Evolutionary conservation across 2,329 filamentous ascomycete genomes (phyloP), one percentile per base, ranked within the genome.

Genomic region (Penicillium sumatraense): DNA sequence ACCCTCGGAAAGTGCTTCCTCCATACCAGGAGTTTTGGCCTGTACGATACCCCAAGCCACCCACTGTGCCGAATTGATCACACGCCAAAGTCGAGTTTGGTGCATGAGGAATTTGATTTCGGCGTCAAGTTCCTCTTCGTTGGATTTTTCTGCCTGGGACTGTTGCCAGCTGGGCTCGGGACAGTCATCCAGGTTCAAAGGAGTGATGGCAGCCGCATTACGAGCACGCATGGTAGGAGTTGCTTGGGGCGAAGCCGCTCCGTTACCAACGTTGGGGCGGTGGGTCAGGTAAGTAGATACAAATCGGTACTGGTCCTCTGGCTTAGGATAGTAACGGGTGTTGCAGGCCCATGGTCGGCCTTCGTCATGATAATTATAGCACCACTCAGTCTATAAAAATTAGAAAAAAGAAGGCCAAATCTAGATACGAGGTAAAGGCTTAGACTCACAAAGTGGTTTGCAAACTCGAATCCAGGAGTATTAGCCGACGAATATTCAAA

Each of bases 401-500:
- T 56, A 68, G 64, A 27, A 33, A 29, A 33, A 29, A 29, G 9
- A 3, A 24, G 11, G 11, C n/a, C 26, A 23, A 6, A 21, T 14
- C 16, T 6, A n/a, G 7, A 36, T 10, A 11, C 23, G 6, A 8
- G 14, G 18, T 13, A 8, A 3, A 42, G 11, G 23, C n/a, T 3
- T 33, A 16, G 29, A 72, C 81, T 76, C 75, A 84, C 90, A 75
- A 99, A 99, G 75, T 99, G 95, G 72, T 99, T 99, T 54, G 92
- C 95, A 71, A 99, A 98, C 74, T 99, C 95, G 14, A 91, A 81
- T 1, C 92, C 95, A 0, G 86, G 87, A 0, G 88, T 82, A 71
- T 98, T 99, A 54, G 93, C 92, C 2, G 88, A 93, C 1, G 95
- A 90, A 71, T 99, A 99, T 70, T 99, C 95, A 68, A 99, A 99